These are phyloP conservation scores for Globisporangium recalcitrans DNA, from an alignment of 352 stramenopile genomes.

Conservation along the genomic window DNA sequence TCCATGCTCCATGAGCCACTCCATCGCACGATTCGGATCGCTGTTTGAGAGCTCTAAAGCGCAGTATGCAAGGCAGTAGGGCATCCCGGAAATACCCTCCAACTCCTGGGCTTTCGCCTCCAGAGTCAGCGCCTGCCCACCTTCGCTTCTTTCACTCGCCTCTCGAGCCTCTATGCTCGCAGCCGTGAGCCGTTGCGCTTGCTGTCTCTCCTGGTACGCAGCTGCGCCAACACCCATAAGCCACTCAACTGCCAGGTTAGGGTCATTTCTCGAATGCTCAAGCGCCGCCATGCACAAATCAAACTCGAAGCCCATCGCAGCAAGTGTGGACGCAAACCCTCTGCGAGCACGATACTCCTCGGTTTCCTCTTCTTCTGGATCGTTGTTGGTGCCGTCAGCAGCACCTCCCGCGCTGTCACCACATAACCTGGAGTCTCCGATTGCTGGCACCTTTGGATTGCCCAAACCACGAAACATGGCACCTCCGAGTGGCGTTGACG, in stretches of 20 bases:
- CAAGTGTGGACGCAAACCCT: slow-evolving; percentile 75
- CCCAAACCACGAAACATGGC: slow-evolving; percentile 73
- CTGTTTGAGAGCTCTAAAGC: slow-evolving; percentile 71
- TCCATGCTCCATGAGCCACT: slow-evolving; percentile 86
- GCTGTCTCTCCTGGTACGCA: slow-evolving; percentile 69
- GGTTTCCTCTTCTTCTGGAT: slow-evolving; percentile 68
- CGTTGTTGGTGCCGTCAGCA: slow-evolving; percentile 30
- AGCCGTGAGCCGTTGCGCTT: slow-evolving; percentile 45
- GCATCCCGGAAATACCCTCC: slow-evolving; percentile 73
- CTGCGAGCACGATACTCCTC: slow-evolving; percentile 66
- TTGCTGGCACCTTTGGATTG: slow-evolving; percentile 45
- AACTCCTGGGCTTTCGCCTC: slow-evolving; percentile 70
- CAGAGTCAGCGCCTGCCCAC: slow-evolving; percentile 24
- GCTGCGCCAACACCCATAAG: slow-evolving; percentile 72
- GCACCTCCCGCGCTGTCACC: background rate
- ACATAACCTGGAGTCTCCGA: background rate
- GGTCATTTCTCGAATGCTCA: slow-evolving; percentile 76
- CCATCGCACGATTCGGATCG: slow-evolving; percentile 83
- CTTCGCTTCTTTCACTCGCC: slow-evolving; percentile 12
- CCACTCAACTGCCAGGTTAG: slow-evolving; percentile 83
- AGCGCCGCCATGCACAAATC: slow-evolving; percentile 82
- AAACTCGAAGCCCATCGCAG: slow-evolving; percentile 87
- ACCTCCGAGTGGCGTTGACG: slow-evolving; percentile 65
- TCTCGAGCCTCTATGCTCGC: slow-evolving; percentile 33
- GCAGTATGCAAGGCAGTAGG: slow-evolving; percentile 48